phyloP scores from a whole-genome alignment of 768 basidiomycete species.

The Psilocybe sp. region DNA sequence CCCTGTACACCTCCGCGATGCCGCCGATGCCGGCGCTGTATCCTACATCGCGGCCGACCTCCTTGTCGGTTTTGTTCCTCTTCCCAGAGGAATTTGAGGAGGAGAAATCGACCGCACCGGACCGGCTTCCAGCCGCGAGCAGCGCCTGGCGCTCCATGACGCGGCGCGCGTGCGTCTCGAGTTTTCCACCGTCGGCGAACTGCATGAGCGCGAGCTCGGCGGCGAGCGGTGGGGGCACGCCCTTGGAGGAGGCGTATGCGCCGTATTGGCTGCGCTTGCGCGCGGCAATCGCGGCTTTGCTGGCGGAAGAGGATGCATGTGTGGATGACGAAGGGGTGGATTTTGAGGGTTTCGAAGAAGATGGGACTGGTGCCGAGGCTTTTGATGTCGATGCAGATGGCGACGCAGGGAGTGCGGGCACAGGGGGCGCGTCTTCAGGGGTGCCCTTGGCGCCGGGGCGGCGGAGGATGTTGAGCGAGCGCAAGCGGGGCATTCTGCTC shows the following conservation, averaged over 20 bases:
- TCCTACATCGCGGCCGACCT: too few relatives aligned
- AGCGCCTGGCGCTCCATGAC: constrained; percentile 55
- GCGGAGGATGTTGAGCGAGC: constrained; percentile 48
- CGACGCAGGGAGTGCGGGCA: constrained; percentile 18
- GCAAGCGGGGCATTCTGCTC: constrained; percentile 18
- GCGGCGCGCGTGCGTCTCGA: constrained; percentile 52
- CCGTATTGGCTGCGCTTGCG: constrained; percentile 53
- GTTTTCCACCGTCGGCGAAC: constrained; percentile 60
- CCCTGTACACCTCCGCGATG: constrained; percentile 57
- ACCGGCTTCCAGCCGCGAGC: constrained; percentile 27
- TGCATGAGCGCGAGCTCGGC: constrained; percentile 71
- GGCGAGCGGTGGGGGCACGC: constrained; percentile 50
- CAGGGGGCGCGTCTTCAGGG: constrained; percentile 14
- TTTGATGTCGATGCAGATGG: too few relatives aligned
- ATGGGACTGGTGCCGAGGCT: constrained; percentile 7
- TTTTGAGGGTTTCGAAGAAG: constrained; percentile 14
- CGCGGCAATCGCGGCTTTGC: constrained; percentile 28
- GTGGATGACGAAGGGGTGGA: not conserved
- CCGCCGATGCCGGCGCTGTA: constrained; percentile 13
- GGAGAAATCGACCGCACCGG: too few relatives aligned
- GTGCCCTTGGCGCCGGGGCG: constrained; percentile 32
- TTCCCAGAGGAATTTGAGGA: too few relatives aligned
- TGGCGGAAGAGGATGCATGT: not conserved
- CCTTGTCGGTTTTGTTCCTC: too few relatives aligned
- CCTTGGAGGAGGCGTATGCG: constrained; percentile 19